Percentiles rank a stretch among this genome's conserved stretches.
Conservation (phyloP, 2,329 filamentous ascomycete genomes). For the Chaetomium sp. region DNA sequence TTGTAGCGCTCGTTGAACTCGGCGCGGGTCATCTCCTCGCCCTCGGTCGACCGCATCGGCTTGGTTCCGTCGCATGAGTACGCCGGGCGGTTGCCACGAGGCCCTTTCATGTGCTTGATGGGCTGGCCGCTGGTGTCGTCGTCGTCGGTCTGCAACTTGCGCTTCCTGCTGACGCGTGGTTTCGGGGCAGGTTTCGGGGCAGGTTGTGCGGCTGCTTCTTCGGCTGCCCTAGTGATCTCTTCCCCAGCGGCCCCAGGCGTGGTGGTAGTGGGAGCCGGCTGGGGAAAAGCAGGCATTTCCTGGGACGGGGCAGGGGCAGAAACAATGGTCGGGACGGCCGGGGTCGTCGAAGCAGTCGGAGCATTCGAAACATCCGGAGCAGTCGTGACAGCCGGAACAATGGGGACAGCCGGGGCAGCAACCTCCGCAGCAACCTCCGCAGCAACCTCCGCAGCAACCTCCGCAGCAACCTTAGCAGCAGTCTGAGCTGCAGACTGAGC, state of each 20-base stretch:
- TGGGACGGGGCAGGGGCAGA: no score
- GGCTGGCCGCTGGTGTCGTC: not conserved
- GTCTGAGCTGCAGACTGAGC: no score
- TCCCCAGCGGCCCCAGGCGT: not conserved
- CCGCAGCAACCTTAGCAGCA: no score
- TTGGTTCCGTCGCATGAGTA: not conserved
- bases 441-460: no score
- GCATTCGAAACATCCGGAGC: no score
- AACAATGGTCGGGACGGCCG: no score
- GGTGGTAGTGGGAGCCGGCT: not conserved
- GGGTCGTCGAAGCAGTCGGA: no score
- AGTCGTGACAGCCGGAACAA: no score
- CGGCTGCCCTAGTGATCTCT: not conserved
- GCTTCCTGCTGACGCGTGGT: not conserved
- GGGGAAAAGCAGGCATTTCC: not conserved
- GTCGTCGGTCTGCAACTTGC: not conserved
- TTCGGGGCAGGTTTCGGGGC: not conserved
- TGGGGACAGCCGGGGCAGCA: no score
- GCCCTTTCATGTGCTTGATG: not conserved
- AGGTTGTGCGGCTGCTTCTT: not conserved
- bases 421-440: no score
- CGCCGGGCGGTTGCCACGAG: not conserved
- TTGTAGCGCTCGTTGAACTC: not conserved
- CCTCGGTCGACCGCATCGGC: slow-evolving; percentile 4
- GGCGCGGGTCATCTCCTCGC: slow-evolving; percentile 6